Percentiles rank a stretch among this genome's conserved stretches.
phyloP scores from a whole-genome alignment of 441 rosid genomes.

The Brassica hybrid region DNA sequence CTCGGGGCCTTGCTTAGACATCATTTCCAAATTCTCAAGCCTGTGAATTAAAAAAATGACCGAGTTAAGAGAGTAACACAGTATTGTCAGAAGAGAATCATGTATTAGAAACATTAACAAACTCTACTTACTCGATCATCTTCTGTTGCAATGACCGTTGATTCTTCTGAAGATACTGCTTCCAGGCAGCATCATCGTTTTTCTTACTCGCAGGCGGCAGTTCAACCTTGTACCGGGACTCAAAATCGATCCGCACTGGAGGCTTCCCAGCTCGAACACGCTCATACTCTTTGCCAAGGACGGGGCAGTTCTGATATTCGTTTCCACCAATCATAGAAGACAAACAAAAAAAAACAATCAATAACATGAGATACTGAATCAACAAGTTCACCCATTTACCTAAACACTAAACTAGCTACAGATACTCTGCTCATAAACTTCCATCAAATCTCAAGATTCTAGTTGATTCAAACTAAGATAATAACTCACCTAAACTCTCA shows the following conservation, averaged over 20 bases:
- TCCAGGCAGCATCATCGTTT: slow-evolving; percentile 89
- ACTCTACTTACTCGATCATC: slow-evolving; percentile 58
- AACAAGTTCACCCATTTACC: not conserved
- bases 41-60: not conserved
- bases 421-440: slow-evolving; percentile 12
- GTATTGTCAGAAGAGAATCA: slow-evolving; percentile 9
- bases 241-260: slow-evolving; percentile 72
- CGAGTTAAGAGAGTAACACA: slow-evolving; percentile 3
- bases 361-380: not conserved
- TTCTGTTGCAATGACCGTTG: slow-evolving; percentile 88
- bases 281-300: slow-evolving; percentile 87
- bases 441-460: slow-evolving; percentile 4
- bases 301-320: slow-evolving; percentile 69
- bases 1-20: slow-evolving; percentile 82
- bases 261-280: slow-evolving; percentile 96
- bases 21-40: slow-evolving; percentile 80
- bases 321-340: not conserved
- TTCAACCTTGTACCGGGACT: slow-evolving; percentile 75
- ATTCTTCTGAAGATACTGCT: slow-evolving; percentile 75
- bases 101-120: not conserved
- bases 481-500: not conserved
- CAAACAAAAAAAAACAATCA: not conserved
- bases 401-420: not conserved
- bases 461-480: slow-evolving; percentile 13
- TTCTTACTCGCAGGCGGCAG: slow-evolving; percentile 64